Percentiles rank a stretch among this genome's conserved stretches.
These are phyloP conservation scores for Arabis hirsuta DNA, from an alignment of 345 rosid genomes.

Conservation along the genomic window DNA sequence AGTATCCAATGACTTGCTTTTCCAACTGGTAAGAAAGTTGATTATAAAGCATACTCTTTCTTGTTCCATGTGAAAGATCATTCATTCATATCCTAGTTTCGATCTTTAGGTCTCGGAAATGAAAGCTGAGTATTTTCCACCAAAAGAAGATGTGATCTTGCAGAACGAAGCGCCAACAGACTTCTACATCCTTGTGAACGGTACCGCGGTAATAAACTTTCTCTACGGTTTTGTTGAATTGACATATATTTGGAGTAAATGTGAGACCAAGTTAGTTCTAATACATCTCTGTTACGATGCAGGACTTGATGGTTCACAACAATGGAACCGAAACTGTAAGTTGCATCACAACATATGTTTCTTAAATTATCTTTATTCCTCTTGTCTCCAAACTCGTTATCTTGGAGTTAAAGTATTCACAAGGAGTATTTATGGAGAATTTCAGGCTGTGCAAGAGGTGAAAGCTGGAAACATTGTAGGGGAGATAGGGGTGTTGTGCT, in stretches of 20 bases:
- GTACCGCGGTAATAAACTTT: constrained; percentile 62
- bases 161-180: constrained; percentile 89
- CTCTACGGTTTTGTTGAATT: not conserved
- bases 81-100: not conserved
- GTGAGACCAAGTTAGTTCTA: not conserved
- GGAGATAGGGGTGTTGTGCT: constrained; percentile 89
- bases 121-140: constrained; percentile 88
- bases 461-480: constrained; percentile 81
- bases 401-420: constrained; percentile 24
- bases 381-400: not conserved
- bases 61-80: constrained; percentile 1
- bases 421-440: constrained; percentile 30
- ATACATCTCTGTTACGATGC: constrained; percentile 14
- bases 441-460: constrained; percentile 72
- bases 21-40: constrained; percentile 63
- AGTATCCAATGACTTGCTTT: constrained; percentile 73
- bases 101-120: constrained; percentile 69
- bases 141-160: constrained; percentile 83
- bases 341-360: not conserved
- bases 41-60: constrained; percentile 14
- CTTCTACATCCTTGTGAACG: constrained; percentile 72
- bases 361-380: not conserved
- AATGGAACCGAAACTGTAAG: constrained; percentile 62
- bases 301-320: constrained; percentile 61
- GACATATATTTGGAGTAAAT: constrained; percentile 2